These are phyloP conservation scores for Didymella pinodella DNA, from an alignment of 2,329 filamentous ascomycete genomes.

Conservation along the genomic window DNA sequence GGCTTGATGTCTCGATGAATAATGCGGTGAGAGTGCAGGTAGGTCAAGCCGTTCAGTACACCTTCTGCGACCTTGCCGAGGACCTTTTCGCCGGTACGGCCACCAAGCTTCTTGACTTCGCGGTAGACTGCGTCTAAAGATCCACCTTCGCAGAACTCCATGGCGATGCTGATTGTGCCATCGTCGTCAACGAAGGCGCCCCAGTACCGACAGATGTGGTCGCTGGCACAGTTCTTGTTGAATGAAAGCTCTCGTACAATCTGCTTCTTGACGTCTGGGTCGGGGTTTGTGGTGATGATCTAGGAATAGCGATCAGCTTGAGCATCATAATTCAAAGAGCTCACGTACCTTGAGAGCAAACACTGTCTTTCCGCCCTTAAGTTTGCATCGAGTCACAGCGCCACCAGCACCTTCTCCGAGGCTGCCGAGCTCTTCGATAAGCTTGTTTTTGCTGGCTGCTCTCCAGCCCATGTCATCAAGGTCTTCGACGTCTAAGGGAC, in stretches of 20 bases:
- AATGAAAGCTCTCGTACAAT: conserved; percentile 96
- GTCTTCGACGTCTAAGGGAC: conserved; percentile 89
- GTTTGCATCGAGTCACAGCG: conserved; percentile 87
- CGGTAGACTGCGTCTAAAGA: conserved; percentile 96
- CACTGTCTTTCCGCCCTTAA: conserved; percentile 90
- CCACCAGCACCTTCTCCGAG: conserved; percentile 95
- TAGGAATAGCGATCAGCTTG: conserved; percentile 25
- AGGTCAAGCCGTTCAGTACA: conserved; percentile 90
- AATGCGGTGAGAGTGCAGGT: conserved; percentile 94
- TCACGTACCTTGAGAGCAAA: conserved; percentile 87
- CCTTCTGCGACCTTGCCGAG: conserved; percentile 96
- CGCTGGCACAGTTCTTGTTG: conserved; percentile 95
- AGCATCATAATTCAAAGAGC: not conserved
- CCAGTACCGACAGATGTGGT: conserved; percentile 97
- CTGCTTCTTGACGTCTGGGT: conserved; percentile 97
- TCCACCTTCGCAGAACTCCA: conserved; percentile 98
- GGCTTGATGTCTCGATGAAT: conserved; percentile 99
- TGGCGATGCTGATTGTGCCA: conserved; percentile 95
- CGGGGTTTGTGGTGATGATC: conserved; percentile 98
- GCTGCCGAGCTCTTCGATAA: conserved; percentile 87
- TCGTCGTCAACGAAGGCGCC: conserved; percentile 95
- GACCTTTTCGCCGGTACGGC: conserved; percentile 95
- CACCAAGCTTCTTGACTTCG: conserved; percentile 94
- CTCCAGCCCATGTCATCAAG: conserved; percentile 95
- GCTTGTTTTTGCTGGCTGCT: conserved; percentile 86